A percentile compares a stretch with the other conserved stretches of the same genome.
phyloP scores from a whole-genome alignment of 306 rosid genomes.

The Trifolium fragiferum region DNA sequence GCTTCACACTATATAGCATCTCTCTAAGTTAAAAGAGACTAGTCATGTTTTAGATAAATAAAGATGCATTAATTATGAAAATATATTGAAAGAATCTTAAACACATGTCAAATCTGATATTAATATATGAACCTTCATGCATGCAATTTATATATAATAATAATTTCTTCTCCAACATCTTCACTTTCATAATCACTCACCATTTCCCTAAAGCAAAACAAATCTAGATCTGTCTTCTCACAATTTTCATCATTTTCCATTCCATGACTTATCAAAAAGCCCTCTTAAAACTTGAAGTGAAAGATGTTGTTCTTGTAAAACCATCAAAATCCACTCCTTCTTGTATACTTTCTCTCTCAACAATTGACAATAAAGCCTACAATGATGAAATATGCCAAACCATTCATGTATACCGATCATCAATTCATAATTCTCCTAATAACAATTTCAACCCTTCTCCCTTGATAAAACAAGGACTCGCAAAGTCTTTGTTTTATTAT shows the following conservation, averaged over 20 bases:
- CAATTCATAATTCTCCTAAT: slow-evolving; percentile 14
- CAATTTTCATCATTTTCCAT: slow-evolving; percentile 11
- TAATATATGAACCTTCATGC: no score
- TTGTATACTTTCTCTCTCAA: slow-evolving; percentile 42
- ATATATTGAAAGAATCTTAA: no score
- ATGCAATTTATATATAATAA: no score
- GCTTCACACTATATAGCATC: no score
- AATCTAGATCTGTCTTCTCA: neutral
- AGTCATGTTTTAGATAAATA: no score
- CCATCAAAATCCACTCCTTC: slow-evolving; percentile 47
- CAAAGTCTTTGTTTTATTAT: slow-evolving; percentile 39
- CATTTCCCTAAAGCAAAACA: no score
- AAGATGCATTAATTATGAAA: no score
- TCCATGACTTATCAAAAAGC: slow-evolving; percentile 17
- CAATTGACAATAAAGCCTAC: slow-evolving; percentile 39
- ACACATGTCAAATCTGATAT: no score
- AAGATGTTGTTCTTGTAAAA: slow-evolving; percentile 40
- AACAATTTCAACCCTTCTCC: slow-evolving; percentile 26
- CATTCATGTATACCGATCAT: slow-evolving; percentile 39
- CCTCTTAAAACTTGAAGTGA: slow-evolving; percentile 10
- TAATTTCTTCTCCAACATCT: no score
- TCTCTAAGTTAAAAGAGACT: no score
- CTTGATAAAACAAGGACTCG: slow-evolving; percentile 52
- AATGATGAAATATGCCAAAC: slow-evolving; percentile 33
- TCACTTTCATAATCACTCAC: no score